Percentiles rank a stretch among this genome's conserved stretches.
Evolutionary conservation across 495 filamentous ascomycete genomes (phyloP).

Genomic region (Amorphotheca resinae): DNA sequence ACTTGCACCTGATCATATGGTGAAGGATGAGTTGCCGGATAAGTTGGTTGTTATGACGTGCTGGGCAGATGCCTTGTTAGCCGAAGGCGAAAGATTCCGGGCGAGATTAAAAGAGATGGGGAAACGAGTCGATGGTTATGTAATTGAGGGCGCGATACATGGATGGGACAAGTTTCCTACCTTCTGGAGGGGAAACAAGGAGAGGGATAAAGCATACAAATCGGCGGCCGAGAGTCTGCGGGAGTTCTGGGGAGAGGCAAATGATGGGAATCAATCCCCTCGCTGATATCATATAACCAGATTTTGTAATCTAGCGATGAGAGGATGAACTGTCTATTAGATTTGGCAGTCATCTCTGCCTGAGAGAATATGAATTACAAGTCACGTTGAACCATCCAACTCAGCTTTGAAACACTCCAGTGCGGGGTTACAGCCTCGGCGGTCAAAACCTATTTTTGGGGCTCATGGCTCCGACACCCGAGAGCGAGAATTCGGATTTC

Average conservation of each 20-base stretch:
- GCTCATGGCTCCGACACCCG: too few species aligned
- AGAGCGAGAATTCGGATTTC: too few species aligned
- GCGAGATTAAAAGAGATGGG: slow-evolving; percentile 43
- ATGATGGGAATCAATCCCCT: too few species aligned
- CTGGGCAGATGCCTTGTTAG: slow-evolving; percentile 78
- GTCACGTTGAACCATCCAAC: too few species aligned
- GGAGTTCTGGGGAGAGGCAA: slow-evolving; percentile 13
- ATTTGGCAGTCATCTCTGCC: too few species aligned
- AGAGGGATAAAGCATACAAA: slow-evolving; percentile 11
- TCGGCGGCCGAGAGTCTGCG: slow-evolving; percentile 3
- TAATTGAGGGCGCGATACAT: slow-evolving; percentile 62
- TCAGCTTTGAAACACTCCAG: too few species aligned
- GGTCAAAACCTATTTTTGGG: too few species aligned
- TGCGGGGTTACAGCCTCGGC: too few species aligned
- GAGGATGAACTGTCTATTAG: too few species aligned
- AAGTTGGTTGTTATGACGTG: slow-evolving; percentile 63
- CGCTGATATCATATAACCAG: too few species aligned
- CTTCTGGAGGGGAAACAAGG: slow-evolving; percentile 36
- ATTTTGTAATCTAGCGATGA: too few species aligned
- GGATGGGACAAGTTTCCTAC: slow-evolving; percentile 81
- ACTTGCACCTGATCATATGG: slow-evolving; percentile 39
- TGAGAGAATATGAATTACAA: too few species aligned
- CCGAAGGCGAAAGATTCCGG: slow-evolving; percentile 61
- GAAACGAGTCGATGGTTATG: slow-evolving; percentile 55
- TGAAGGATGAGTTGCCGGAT: slow-evolving; percentile 41